These are phyloP conservation scores for Podaxis mareebaensis DNA, from an alignment of 768 basidiomycete species.

Conservation along the genomic window DNA sequence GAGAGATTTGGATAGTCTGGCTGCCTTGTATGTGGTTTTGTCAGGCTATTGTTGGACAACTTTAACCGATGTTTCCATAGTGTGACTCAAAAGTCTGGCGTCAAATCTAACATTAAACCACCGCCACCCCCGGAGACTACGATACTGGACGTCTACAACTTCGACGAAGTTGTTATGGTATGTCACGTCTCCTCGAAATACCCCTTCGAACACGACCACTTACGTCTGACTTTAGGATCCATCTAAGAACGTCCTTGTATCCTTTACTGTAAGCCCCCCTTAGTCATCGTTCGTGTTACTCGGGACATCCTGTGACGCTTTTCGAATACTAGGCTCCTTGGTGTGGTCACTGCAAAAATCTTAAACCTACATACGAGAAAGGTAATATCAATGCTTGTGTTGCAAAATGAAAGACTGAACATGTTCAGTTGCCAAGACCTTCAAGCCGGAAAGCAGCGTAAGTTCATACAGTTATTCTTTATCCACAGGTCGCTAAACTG, in stretches of 20 bases:
- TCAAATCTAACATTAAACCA: slow-evolving; percentile 86
- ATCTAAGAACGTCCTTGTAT: slow-evolving; percentile 81
- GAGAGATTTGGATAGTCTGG: slow-evolving; percentile 79
- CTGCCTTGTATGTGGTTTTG: slow-evolving; percentile 59
- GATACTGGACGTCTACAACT: slow-evolving; percentile 69
- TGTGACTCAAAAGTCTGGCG: slow-evolving; percentile 70
- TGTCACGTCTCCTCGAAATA: slow-evolving; percentile 19
- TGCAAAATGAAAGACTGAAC: neutral
- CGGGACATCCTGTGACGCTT: slow-evolving; percentile 6
- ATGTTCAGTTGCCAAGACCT: slow-evolving; percentile 69
- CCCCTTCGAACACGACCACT: neutral
- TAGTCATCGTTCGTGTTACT: slow-evolving; percentile 11
- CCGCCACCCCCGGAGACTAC: slow-evolving; percentile 74
- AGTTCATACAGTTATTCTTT: slow-evolving; percentile 21
- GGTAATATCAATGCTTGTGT: slow-evolving; percentile 34
- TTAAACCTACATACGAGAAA: slow-evolving; percentile 88
- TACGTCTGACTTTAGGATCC: slow-evolving; percentile 42
- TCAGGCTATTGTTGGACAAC: neutral
- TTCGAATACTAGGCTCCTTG: slow-evolving; percentile 54
- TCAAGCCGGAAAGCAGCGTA: slow-evolving; percentile 77
- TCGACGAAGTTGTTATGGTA: slow-evolving; percentile 74
- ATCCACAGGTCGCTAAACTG: slow-evolving; percentile 1
- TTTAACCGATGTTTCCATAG: slow-evolving; percentile 36
- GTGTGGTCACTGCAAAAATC: slow-evolving; percentile 94
- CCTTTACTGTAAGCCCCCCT: slow-evolving; percentile 62